A percentile compares a stretch with the other conserved stretches of the same genome.
Evolutionary conservation across 2,329 filamentous ascomycete species (phyloP).

Genomic region (Pyrenophora graminea): DNA sequence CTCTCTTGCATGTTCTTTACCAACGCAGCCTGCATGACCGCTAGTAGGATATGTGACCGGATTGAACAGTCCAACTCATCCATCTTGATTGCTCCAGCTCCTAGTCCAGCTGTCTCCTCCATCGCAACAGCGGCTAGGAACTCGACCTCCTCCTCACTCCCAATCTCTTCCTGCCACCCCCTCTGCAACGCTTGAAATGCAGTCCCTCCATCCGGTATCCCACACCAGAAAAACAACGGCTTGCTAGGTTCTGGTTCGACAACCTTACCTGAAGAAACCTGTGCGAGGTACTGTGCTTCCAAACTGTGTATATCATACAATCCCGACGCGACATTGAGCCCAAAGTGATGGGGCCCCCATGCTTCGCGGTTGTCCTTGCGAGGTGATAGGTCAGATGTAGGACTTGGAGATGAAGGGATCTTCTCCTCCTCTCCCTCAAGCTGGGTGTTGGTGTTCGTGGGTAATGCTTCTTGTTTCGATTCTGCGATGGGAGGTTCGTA

Average conservation of each 20-base stretch:
- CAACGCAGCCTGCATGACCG: constrained; percentile 3
- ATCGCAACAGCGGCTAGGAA: constrained; percentile 6
- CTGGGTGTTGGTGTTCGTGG: too few relatives aligned
- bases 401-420: too few relatives aligned
- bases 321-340: constrained; percentile 8
- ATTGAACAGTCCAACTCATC: constrained; percentile 4
- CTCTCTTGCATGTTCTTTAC: neutral
- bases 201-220: too few relatives aligned
- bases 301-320: constrained; percentile 10
- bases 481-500: too few relatives aligned
- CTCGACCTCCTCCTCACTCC: constrained; percentile 6
- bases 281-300: constrained; percentile 5
- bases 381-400: too few relatives aligned
- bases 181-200: constrained; percentile 1
- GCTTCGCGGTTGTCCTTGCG: too few relatives aligned
- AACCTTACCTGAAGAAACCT: neutral
- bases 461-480: too few relatives aligned
- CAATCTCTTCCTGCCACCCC: constrained; percentile 6
- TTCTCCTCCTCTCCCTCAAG: too few relatives aligned
- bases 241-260: too few relatives aligned
- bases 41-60: constrained; percentile 4
- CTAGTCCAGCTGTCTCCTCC: constrained; percentile 2
- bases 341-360: constrained; percentile 6
- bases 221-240: too few relatives aligned
- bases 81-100: neutral